These are phyloP conservation scores for Fusarium globosum DNA, from an alignment of 2,329 filamentous ascomycete genomes.

Conservation along the genomic window DNA sequence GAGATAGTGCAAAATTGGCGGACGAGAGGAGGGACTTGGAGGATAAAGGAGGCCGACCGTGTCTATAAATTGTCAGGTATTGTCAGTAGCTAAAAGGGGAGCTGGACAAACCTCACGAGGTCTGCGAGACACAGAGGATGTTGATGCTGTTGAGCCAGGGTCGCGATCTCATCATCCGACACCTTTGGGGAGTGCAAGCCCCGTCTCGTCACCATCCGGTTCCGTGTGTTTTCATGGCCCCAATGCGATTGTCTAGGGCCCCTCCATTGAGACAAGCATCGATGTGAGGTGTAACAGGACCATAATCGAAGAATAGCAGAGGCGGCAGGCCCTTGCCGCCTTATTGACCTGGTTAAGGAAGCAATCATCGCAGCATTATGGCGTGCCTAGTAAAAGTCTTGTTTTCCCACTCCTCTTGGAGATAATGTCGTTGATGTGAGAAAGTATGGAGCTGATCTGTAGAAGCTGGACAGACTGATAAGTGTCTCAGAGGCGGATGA, in stretches of 20 bases:
- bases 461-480: background rate
- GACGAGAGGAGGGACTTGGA: constrained; percentile 84
- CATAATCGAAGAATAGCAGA: constrained; percentile 11
- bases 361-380: constrained; percentile 42
- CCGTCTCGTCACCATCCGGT: constrained; percentile 7
- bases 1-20: constrained; percentile 93
- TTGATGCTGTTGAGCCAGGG: constrained; percentile 80
- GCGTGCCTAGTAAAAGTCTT: background rate
- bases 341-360: constrained; percentile 35
- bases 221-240: background rate
- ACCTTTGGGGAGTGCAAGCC: constrained; percentile 50
- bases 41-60: constrained; percentile 86
- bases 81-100: background rate
- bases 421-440: background rate
- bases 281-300: constrained; percentile 8
- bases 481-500: constrained; percentile 21
- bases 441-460: background rate
- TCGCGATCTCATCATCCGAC: constrained; percentile 80
- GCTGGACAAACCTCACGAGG: constrained; percentile 76
- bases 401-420: background rate
- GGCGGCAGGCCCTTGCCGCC: constrained; percentile 34
- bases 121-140: constrained; percentile 88
- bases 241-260: constrained; percentile 8
- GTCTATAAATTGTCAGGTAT: constrained; percentile 52
- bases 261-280: constrained; percentile 13